Evolutionary conservation across 2,329 filamentous ascomycete genomes (phyloP).

Genomic region (Stagonosporopsis vannaccii): DNA sequence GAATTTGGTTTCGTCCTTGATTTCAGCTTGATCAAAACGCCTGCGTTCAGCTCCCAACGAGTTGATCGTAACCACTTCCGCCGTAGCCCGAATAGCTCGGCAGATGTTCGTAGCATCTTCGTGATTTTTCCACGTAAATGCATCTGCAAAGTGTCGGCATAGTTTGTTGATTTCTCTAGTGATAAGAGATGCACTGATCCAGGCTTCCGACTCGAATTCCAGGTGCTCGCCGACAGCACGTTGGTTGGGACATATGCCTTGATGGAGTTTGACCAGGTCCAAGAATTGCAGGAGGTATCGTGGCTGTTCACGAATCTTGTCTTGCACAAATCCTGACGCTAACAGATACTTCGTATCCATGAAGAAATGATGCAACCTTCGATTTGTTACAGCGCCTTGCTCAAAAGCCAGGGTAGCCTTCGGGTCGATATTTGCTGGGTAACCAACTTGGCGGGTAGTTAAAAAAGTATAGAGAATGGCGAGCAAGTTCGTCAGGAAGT

Average conservation of each 20-base stretch:
- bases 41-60: slow-evolving; percentile 87
- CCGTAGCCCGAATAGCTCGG: slow-evolving; percentile 74
- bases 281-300: slow-evolving; percentile 94
- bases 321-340: slow-evolving; percentile 85
- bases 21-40: slow-evolving; percentile 84
- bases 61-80: slow-evolving; percentile 85
- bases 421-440: slow-evolving; percentile 86
- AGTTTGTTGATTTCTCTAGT: slow-evolving; percentile 94
- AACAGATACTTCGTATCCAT: slow-evolving; percentile 92
- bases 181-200: slow-evolving; percentile 95
- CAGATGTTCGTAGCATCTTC: slow-evolving; percentile 72
- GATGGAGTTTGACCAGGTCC: slow-evolving; percentile 93
- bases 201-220: slow-evolving; percentile 97
- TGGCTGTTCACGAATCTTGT: slow-evolving; percentile 80
- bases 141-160: slow-evolving; percentile 85
- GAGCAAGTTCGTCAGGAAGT: slow-evolving; percentile 94
- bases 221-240: slow-evolving; percentile 94
- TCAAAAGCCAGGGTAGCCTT: slow-evolving; percentile 91
- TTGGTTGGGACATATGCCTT: slow-evolving; percentile 94
- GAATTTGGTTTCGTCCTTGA: slow-evolving; percentile 86
- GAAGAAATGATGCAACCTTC: slow-evolving; percentile 98
- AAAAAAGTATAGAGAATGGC: slow-evolving; percentile 97
- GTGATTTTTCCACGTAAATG: slow-evolving; percentile 75
- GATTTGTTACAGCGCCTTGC: slow-evolving; percentile 90
- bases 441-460: slow-evolving; percentile 93